Evolutionary conservation across 164 flowering plant species (phyloP).

Genomic region (Litsea cubeba): DNA sequence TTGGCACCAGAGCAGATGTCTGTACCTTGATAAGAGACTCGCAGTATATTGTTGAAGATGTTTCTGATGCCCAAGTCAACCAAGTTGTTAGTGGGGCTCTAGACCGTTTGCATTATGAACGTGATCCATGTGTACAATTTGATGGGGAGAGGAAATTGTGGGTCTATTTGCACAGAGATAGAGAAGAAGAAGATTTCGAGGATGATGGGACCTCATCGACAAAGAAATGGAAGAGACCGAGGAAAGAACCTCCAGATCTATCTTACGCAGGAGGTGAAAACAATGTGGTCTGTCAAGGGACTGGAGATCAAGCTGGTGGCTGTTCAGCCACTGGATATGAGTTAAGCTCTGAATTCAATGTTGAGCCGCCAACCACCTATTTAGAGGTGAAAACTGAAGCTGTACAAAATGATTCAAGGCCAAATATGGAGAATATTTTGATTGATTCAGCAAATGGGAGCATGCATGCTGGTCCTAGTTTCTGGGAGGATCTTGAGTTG

Average conservation of each 20-base stretch:
- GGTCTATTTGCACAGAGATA: conserved; percentile 89
- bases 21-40: conserved; percentile 95
- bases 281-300: conserved; percentile 44
- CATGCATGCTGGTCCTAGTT: conserved; percentile 23
- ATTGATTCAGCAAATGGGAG: conserved; percentile 31
- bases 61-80: conserved; percentile 87
- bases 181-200: conserved; percentile 98
- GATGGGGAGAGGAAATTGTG: conserved; percentile 87
- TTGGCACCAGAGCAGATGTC: conserved; percentile 98
- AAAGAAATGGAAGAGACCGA: conserved; percentile 94
- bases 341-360: conserved; percentile 55
- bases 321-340: conserved; percentile 36
- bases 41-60: conserved; percentile 87
- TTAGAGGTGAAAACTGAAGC: conserved; percentile 37
- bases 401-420: conserved; percentile 30
- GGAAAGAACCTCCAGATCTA: conserved; percentile 63
- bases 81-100: conserved; percentile 96
- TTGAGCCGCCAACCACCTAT: conserved; percentile 36
- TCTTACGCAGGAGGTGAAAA: conserved; percentile 47
- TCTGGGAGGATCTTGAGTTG: conserved; percentile 50
- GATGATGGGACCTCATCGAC: conserved; percentile 99
- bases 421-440: conserved; percentile 25
- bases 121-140: conserved; percentile 97
- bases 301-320: conserved; percentile 37
- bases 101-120: conserved; percentile 96